These are phyloP conservation scores for Nakaseomyces delphensis DNA, from an alignment of 1,139 yeast species.

Conservation along the genomic window DNA sequence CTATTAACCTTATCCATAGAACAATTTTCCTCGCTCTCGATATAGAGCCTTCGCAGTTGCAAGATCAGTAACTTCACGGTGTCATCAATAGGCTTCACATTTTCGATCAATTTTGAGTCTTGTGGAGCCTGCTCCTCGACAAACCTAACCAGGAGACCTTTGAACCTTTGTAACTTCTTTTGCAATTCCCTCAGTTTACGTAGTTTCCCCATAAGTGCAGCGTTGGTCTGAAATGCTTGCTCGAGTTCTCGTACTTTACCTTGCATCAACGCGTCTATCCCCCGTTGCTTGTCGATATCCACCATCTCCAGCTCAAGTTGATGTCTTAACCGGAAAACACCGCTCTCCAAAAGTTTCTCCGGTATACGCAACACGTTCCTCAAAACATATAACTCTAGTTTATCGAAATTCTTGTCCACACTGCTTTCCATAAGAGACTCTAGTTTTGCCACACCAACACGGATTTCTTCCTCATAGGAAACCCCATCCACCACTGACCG, in stretches of 20 bases:
- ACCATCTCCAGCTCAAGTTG: conserved; percentile 45
- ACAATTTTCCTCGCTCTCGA: conserved; percentile 23
- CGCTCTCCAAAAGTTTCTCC: conserved; percentile 52
- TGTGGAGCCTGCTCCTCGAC: conserved; percentile 4
- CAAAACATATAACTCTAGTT: conserved; percentile 72
- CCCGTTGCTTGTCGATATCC: conserved; percentile 10
- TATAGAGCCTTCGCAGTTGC: conserved; percentile 23
- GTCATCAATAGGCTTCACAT: conserved; percentile 26
- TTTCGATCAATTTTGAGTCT: conserved; percentile 10
- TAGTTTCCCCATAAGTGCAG: conserved; percentile 12
- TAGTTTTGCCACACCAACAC: conserved; percentile 67
- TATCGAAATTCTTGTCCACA: conserved; percentile 81
- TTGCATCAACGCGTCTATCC: conserved; percentile 2
- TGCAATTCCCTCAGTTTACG: conserved; percentile 17
- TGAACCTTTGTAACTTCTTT: conserved; percentile 9
- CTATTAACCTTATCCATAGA: conserved; percentile 19
- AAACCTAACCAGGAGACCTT: conserved; percentile 9
- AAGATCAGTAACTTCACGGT: conserved; percentile 21
- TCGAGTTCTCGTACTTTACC: conserved; percentile 7
- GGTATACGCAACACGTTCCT: conserved; percentile 73
- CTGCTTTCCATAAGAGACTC: conserved; percentile 70
- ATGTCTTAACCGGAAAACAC: conserved; percentile 61
- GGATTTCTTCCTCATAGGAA: conserved; percentile 44
- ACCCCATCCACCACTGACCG: conserved; percentile 17
- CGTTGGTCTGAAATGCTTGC: conserved; percentile 2